Percentiles rank a stretch among this genome's conserved stretches.
These are phyloP conservation scores for Calcarisporium arbuscula DNA, from an alignment of 2,329 filamentous ascomycete species.

Conservation along the genomic window DNA sequence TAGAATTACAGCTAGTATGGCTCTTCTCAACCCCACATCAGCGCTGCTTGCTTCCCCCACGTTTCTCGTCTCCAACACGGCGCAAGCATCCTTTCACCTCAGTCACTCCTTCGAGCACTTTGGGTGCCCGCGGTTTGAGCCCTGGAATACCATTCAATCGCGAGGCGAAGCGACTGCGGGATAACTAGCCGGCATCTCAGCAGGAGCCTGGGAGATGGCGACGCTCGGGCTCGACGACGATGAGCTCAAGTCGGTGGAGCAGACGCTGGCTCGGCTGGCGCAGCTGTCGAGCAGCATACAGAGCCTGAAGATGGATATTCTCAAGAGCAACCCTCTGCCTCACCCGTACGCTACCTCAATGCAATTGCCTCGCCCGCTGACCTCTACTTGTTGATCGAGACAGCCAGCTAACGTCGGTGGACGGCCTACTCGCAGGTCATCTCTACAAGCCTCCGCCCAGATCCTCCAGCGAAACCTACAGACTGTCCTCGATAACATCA, in stretches of 20 bases:
- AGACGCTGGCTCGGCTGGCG: conserved; percentile 60
- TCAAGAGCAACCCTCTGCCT: conserved; percentile 59
- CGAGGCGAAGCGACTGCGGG: too few relatives aligned
- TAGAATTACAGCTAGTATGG: too few relatives aligned
- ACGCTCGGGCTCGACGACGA: conserved; percentile 48
- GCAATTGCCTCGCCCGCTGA: conserved; percentile 7
- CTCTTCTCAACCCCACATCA: too few relatives aligned
- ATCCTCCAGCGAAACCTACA: conserved; percentile 67
- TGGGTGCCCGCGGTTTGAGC: too few relatives aligned
- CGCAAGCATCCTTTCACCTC: too few relatives aligned
- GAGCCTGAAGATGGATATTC: conserved; percentile 55
- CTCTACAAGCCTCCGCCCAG: conserved; percentile 63
- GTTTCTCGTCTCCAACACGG: too few relatives aligned
- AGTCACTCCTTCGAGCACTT: too few relatives aligned
- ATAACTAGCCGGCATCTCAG: too few relatives aligned
- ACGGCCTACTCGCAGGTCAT: conserved; percentile 44
- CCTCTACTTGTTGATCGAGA: background rate
- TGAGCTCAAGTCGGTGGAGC: conserved; percentile 63
- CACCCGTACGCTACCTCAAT: conserved; percentile 45
- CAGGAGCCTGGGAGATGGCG: too few relatives aligned
- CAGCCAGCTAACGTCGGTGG: background rate
- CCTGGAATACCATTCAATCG: too few relatives aligned
- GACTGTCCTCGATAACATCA: conserved; percentile 58
- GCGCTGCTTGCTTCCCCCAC: too few relatives aligned
- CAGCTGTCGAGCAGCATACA: conserved; percentile 64